phyloP scores from a whole-genome alignment of 306 rosid species.

The Ceratonia siliqua region DNA sequence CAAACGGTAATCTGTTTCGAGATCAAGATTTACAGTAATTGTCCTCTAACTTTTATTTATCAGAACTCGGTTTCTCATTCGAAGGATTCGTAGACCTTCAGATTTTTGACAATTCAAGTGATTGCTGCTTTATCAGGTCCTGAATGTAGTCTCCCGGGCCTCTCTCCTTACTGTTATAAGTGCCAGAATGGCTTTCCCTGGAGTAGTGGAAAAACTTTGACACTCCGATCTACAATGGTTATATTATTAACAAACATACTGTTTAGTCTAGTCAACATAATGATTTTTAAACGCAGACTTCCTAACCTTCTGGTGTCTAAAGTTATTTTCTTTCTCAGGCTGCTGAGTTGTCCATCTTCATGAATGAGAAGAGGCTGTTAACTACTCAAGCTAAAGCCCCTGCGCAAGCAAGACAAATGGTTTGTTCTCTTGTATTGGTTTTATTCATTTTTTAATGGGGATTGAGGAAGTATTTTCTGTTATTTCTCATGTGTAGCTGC shows the following conservation, averaged over 20 bases:
- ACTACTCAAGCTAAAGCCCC: conserved; percentile 60
- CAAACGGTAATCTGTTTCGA: conserved; percentile 56
- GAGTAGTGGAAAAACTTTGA: conserved; percentile 44
- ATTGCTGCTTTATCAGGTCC: conserved; percentile 48
- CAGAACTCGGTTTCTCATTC: too few species aligned
- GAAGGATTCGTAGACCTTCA: too few species aligned
- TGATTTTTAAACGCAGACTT: conserved; percentile 10
- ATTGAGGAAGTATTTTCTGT: not conserved
- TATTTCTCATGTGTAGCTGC: too few species aligned
- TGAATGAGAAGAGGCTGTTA: conserved; percentile 48
- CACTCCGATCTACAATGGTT: conserved; percentile 66
- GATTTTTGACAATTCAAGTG: conserved; percentile 13
- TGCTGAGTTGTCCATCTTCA: conserved; percentile 55
- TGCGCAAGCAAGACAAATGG: conserved; percentile 58
- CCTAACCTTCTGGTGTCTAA: conserved; percentile 12
- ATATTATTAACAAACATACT: conserved; percentile 19
- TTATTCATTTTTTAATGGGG: conserved; percentile 9
- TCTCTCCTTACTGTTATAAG: conserved; percentile 44
- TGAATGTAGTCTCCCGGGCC: conserved; percentile 42
- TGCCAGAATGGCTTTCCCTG: conserved; percentile 46
- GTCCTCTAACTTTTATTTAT: not conserved
- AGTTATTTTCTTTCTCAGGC: conserved; percentile 47
- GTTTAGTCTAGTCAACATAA: not conserved
- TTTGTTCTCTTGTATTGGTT: conserved; percentile 32
- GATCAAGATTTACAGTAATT: not conserved